Conservation (phyloP, 2,329 filamentous ascomycete species). For the Aspergillus spinulosporus region DNA sequence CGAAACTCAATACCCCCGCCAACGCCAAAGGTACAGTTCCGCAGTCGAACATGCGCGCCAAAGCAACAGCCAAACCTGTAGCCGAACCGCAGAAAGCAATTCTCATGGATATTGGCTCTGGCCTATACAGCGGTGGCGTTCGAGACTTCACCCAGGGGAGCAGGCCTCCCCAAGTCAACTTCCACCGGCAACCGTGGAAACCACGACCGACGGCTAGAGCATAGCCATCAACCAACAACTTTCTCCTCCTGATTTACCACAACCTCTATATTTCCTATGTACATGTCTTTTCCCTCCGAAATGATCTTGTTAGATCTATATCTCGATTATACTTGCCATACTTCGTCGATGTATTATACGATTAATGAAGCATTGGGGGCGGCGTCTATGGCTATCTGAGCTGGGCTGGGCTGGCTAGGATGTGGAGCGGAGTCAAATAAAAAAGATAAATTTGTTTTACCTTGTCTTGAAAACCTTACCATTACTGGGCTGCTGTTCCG, state of each 20-base stretch:
- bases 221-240: slow-evolving; percentile 12
- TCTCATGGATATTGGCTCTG: slow-evolving; percentile 46
- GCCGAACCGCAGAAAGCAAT: slow-evolving; percentile 47
- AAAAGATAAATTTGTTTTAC: background rate
- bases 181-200: slow-evolving; percentile 37
- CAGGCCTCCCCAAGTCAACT: slow-evolving; percentile 34
- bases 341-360: slow-evolving; percentile 27
- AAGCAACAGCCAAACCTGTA: slow-evolving; percentile 31
- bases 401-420: background rate
- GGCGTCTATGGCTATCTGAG: slow-evolving; percentile 26
- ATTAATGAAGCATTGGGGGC: slow-evolving; percentile 32
- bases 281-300: slow-evolving; percentile 12
- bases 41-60: slow-evolving; percentile 30
- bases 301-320: slow-evolving; percentile 13
- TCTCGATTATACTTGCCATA: background rate
- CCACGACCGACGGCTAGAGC: slow-evolving; percentile 33
- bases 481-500: background rate
- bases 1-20: slow-evolving; percentile 36
- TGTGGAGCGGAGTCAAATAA: slow-evolving; percentile 1
- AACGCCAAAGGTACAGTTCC: slow-evolving; percentile 17
- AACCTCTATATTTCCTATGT: slow-evolving; percentile 18
- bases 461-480: background rate
- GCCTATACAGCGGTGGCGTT: slow-evolving; percentile 35
- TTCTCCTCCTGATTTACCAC: slow-evolving; percentile 9
- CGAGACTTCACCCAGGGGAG: slow-evolving; percentile 28